phyloP scores from a whole-genome alignment of 1,284 basidiomycete genomes.

The Rhodotorula sp. region DNA sequence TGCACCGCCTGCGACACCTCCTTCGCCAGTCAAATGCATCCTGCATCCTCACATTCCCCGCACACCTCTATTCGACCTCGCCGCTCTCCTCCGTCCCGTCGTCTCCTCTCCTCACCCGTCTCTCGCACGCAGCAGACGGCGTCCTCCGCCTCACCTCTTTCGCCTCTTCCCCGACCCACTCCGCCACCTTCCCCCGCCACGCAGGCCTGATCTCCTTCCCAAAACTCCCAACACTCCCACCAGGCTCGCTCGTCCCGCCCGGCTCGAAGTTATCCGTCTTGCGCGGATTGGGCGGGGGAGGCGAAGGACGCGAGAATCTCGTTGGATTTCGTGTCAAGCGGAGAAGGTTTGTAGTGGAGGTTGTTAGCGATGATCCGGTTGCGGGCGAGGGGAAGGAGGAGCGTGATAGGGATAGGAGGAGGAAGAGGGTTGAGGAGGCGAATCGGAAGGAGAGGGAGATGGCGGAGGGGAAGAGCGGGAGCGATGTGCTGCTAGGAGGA shows the following conservation, averaged over 20 bases:
- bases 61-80: constrained; percentile 48
- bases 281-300: constrained; percentile 60
- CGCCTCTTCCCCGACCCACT: constrained; percentile 66
- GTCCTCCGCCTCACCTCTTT: constrained; percentile 74
- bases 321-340: constrained; percentile 90
- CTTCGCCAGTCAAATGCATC: constrained; percentile 57
- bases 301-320: constrained; percentile 68
- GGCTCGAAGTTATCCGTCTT: constrained; percentile 73
- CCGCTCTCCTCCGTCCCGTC: constrained; percentile 65
- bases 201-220: constrained; percentile 78
- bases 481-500: constrained; percentile 37
- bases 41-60: constrained; percentile 65
- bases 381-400: constrained; percentile 32
- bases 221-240: constrained; percentile 58
- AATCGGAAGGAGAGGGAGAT: constrained; percentile 39
- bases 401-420: constrained; percentile 42
- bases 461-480: constrained; percentile 35
- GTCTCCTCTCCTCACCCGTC: constrained; percentile 69
- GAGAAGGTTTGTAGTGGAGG: constrained; percentile 84
- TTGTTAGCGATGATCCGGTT: constrained; percentile 81
- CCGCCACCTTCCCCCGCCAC: constrained; percentile 70
- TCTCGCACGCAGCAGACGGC: constrained; percentile 77
- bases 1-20: constrained; percentile 64
- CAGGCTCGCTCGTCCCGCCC: constrained; percentile 65
- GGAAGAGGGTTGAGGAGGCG: constrained; percentile 25